phyloP scores from a whole-genome alignment of 2,329 filamentous ascomycete genomes.

The Sporothrix curviconia region DNA sequence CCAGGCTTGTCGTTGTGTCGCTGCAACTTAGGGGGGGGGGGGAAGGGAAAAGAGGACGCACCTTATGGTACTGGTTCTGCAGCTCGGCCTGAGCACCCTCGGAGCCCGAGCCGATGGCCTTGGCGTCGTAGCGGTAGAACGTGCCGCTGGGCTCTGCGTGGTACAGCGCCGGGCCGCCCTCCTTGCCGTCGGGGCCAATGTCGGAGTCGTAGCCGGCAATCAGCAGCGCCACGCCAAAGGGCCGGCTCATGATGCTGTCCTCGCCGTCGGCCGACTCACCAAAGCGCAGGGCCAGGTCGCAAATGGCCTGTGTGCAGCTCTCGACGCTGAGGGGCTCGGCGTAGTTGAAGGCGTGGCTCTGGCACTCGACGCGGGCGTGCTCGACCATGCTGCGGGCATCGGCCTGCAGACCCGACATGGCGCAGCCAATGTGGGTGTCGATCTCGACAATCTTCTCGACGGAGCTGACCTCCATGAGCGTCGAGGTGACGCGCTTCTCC shows the following conservation, averaged over 20 bases:
- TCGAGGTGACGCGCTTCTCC: constrained; percentile 97
- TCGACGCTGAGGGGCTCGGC: constrained; percentile 91
- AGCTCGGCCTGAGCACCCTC: constrained; percentile 96
- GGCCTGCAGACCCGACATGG: constrained; percentile 96
- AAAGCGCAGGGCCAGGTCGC: constrained; percentile 90
- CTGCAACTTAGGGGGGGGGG: too few relatives aligned
- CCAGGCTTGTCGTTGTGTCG: too few relatives aligned
- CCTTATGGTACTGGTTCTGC: constrained; percentile 97
- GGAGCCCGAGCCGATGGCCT: constrained; percentile 94
- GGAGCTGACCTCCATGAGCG: constrained; percentile 91
- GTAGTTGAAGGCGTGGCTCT: constrained; percentile 97
- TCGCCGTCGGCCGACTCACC: constrained; percentile 96
- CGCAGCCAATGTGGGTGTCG: constrained; percentile 96
- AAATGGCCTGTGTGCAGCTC: constrained; percentile 98
- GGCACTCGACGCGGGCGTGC: constrained; percentile 94
- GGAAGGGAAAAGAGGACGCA: constrained; percentile 24
- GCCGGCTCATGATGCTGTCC: constrained; percentile 97
- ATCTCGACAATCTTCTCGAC: constrained; percentile 99
- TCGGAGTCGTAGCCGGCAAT: constrained; percentile 80
- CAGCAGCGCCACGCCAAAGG: constrained; percentile 91
- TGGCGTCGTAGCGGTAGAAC: constrained; percentile 98
- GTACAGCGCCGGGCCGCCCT: constrained; percentile 94
- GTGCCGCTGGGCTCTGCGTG: constrained; percentile 97
- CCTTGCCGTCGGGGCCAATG: constrained; percentile 31
- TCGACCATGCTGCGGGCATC: constrained; percentile 97